phyloP scores from a whole-genome alignment of 306 rosid species.

The Delonix regia region DNA sequence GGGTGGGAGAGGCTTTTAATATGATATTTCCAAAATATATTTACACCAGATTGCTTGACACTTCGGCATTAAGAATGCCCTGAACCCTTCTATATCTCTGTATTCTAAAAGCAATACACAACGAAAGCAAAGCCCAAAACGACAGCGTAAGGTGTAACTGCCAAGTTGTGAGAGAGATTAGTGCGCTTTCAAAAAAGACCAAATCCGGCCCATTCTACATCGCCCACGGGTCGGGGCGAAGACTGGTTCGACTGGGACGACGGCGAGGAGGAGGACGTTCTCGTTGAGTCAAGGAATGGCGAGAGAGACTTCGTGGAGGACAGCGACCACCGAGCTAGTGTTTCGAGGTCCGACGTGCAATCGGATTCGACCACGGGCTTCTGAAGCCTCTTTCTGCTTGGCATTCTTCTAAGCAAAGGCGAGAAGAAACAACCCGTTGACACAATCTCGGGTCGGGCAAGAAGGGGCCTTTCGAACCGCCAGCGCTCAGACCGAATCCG shows the following conservation, averaged over 20 bases:
- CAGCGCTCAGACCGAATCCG: slow-evolving; percentile 60
- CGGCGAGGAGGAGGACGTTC: slow-evolving; percentile 48
- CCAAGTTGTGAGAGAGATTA: too few species aligned
- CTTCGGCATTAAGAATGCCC: not conserved
- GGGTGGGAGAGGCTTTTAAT: not conserved
- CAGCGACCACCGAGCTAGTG: slow-evolving; percentile 62
- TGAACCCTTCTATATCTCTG: too few species aligned
- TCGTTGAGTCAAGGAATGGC: slow-evolving; percentile 55
- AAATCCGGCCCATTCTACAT: slow-evolving; percentile 86
- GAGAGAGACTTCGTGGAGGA: slow-evolving; percentile 63
- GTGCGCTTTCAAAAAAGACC: slow-evolving; percentile 69
- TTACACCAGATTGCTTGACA: not conserved
- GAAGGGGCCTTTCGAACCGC: slow-evolving; percentile 52
- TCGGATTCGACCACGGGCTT: slow-evolving; percentile 35
- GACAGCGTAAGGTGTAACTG: not conserved
- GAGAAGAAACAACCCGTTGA: slow-evolving; percentile 74
- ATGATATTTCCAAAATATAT: too few species aligned
- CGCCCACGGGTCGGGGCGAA: slow-evolving; percentile 65
- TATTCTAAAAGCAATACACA: not conserved
- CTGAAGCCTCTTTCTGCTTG: slow-evolving; percentile 31
- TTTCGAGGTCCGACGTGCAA: slow-evolving; percentile 55
- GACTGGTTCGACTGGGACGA: slow-evolving; percentile 51
- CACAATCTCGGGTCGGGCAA: slow-evolving; percentile 49
- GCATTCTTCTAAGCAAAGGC: slow-evolving; percentile 53
- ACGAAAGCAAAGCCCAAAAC: too few species aligned